These are phyloP conservation scores for Crithidia acanthocephali DNA, from an alignment of 208 protist genomes.

Conservation along the genomic window DNA sequence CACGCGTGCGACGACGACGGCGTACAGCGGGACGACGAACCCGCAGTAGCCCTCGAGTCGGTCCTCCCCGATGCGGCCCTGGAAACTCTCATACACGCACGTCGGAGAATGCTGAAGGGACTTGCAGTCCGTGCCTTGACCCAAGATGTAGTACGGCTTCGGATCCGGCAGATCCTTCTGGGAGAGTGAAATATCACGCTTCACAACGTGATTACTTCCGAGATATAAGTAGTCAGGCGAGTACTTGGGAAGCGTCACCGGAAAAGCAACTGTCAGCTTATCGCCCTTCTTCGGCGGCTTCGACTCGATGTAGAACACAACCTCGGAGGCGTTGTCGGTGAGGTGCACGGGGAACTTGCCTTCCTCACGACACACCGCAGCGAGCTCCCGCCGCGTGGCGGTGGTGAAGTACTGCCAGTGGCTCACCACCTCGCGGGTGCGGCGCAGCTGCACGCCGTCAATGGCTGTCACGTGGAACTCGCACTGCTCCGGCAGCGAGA, in stretches of 20 bases:
- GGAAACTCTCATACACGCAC: constrained; percentile 76
- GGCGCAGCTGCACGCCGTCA: constrained; percentile 74
- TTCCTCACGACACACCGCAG: constrained; percentile 52
- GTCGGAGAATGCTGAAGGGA: constrained; percentile 61
- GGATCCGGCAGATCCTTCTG: constrained; percentile 42
- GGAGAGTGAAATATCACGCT: constrained; percentile 75
- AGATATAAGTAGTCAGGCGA: constrained; percentile 58
- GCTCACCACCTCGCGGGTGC: constrained; percentile 42
- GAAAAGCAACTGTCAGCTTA: constrained; percentile 33
- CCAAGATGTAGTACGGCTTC: constrained; percentile 71
- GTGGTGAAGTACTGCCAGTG: constrained; percentile 86
- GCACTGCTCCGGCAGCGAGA: constrained; percentile 67
- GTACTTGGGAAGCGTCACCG: constrained; percentile 44
- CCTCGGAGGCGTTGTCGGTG: constrained; percentile 28
- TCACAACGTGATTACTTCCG: not conserved
- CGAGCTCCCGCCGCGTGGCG: constrained; percentile 62
- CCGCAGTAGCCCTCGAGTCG: constrained; percentile 48
- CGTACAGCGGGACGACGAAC: constrained; percentile 72
- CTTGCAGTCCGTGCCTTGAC: constrained; percentile 68
- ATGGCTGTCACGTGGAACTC: constrained; percentile 57
- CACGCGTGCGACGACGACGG: constrained; percentile 63
- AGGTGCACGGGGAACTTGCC: constrained; percentile 57
- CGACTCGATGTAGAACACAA: constrained; percentile 67
- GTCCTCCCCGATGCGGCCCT: constrained; percentile 39
- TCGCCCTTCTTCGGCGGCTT: constrained; percentile 8